Base-by-base conservation (phyloP, 2,329 filamentous ascomycete species). In the Chlorencoelia australis region DNA sequence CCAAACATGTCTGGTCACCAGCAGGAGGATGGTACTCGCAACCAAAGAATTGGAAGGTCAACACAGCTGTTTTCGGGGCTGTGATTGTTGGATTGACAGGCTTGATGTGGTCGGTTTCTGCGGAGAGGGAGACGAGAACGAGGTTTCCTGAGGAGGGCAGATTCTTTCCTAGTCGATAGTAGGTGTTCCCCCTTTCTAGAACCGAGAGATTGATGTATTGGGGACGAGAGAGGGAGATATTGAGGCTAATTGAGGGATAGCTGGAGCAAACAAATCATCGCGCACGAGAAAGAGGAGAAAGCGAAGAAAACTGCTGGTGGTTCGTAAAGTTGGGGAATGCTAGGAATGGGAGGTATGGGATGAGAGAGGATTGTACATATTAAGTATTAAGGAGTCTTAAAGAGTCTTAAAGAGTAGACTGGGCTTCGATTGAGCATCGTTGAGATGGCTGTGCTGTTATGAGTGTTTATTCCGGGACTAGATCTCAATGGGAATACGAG, bases 1-100 rank as follows among this genome's bases (percentile, higher is more conserved):
- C 87, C 62, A 95, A 94, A 73, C 89, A 98, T 72, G 86, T 98
- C 73, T 98, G 91, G 91, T 96, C 91, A 57, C 91, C 91, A 44
- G 72, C 89, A 48, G 91, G 91, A 73, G 91, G 91, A 65, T 98
- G 91, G 91, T 98, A 98, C 65, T 68, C 81, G 37, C 89, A 94
- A 61, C 91, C 91, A 36, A 70, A 74, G 50, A 98, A 98, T 72
- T 98, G 91, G 91, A 91, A 82, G 62, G 66, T 68, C 55, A 98
- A 98, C 69, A 98, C 91, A 4, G 71, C 80, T 37, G 69, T 91
- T 49, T 77, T 87, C 58, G 73, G 74, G 42, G 71, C 67, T 31
- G 72, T 81, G 38, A 67, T 91, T 34, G 48, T 80, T 48, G 79
- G 82, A 45, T 70, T 93, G 48, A 69, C 72, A 40, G 79, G 71